Evolutionary conservation across 306 rosid genomes (phyloP).

Genomic region (Astragalus membranaceus): DNA sequence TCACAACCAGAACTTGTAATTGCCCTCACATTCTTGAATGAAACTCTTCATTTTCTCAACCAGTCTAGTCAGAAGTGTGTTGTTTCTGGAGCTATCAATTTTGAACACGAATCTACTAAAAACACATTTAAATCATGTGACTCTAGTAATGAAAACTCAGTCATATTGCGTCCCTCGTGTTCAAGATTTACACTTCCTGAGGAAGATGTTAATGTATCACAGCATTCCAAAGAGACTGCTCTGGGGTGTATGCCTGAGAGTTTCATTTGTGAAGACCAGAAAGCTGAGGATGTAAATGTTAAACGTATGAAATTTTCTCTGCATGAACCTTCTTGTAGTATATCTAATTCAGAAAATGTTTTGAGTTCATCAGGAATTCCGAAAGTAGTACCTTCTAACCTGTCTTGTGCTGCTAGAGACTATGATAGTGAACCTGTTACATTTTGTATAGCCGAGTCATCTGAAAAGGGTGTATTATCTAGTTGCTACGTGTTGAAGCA

Average conservation of each 20-base stretch:
- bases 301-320: conserved; percentile 59
- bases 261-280: conserved; percentile 26
- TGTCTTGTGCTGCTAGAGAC: conserved; percentile 26
- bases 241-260: conserved; percentile 34
- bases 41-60: no score
- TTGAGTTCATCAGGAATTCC: conserved; percentile 30
- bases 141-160: conserved; percentile 71
- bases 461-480: conserved; percentile 63
- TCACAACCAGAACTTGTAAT: no score
- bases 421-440: conserved; percentile 42
- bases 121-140: conserved; percentile 50
- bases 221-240: conserved; percentile 37
- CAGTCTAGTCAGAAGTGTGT: conserved; percentile 44
- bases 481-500: conserved; percentile 62
- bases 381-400: conserved; percentile 32
- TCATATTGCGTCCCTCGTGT: conserved; percentile 45
- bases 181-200: conserved; percentile 38
- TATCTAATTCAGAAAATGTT: conserved; percentile 36
- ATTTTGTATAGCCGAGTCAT: conserved; percentile 69
- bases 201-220: conserved; percentile 36
- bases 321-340: conserved; percentile 39
- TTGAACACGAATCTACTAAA: conserved; percentile 57
- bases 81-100: conserved; percentile 52
- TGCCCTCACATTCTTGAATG: no score
- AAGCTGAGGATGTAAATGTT: conserved; percentile 42